Evolutionary conservation across 2,329 filamentous ascomycete species (phyloP), one percentile per base, ranked within the genome.

Genomic region (Penicillium frequentans): DNA sequence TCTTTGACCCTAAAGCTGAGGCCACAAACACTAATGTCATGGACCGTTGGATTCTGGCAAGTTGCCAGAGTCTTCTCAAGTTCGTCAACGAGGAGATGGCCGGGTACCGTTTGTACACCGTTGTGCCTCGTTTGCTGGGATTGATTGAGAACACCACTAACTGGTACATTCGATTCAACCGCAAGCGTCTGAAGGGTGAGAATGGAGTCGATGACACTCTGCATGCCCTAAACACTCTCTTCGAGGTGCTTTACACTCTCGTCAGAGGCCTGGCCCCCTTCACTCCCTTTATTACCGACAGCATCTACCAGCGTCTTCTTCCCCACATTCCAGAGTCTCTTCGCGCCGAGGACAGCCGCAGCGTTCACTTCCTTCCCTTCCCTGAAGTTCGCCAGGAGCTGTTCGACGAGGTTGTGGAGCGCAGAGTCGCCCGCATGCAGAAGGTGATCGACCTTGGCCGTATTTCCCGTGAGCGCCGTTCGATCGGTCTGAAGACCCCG

Each of bases 101-200:
- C 81, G 87, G 79, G 7, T 91, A 91, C 72, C 87, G 90, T 42
- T 77, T 93, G 35, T 98, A 97, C 76, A 98, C 93, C 1, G 93
- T 98, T 45, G 92, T 96, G 45, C 93, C 93, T 8, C 84, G 90
- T 61, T 79, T 98, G 58, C 83, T 96, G 19, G 84, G 84, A 56
- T 84, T 96, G 68, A 96, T 97, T 63, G 93, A 97, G 69, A 92
- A 96, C 76, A 92, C 90, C 4, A 97, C 93, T n/a, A 98, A 98
- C 77, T 97, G 93, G 93, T 97, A 97, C 77, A 97, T 97, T 73
- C 86, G 92, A 59, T 96, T 96, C 81, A 97, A 97, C 80, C 85
- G 93, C 54, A 90, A 90, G 74, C 86, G 93, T 54, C 82, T 96
- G 64, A 97, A 96, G 85, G 93, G 93, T 44, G 92, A 96, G 71